Percentiles rank a stretch among this genome's conserved stretches.
Conservation (phyloP, 331 rosid genomes). For the Acacia pycnantha region DNA sequence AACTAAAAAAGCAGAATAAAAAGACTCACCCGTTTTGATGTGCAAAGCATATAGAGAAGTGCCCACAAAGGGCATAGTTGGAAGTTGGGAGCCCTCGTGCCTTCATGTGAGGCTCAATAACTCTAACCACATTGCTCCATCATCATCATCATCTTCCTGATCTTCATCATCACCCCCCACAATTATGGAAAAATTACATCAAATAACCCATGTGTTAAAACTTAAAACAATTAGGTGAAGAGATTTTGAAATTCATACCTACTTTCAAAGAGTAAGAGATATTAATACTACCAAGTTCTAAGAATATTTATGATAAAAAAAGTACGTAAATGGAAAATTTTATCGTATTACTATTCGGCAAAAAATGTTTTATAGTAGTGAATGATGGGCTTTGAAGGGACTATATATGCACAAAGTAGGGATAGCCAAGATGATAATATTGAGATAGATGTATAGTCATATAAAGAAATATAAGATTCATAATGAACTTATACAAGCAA, state of each 20-base stretch:
- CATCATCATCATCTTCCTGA: not conserved
- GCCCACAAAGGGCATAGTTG: constrained; percentile 53
- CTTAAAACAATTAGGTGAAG: not conserved
- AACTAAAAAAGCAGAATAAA: not conserved
- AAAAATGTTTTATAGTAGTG: no score
- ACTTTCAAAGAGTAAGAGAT: not conserved
- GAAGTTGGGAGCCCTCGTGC: constrained; percentile 66
- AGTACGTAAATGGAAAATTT: no score
- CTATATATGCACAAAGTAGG: no score
- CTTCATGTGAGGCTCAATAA: constrained; percentile 58
- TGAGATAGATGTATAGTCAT: no score
- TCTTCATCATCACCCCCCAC: not conserved
- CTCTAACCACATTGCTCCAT: constrained; percentile 46
- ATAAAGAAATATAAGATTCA: no score
- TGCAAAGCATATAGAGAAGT: constrained; percentile 19
- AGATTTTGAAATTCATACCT: not conserved
- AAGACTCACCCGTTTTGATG: not conserved
- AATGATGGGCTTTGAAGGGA: no score
- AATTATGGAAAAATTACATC: not conserved
- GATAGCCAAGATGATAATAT: no score
- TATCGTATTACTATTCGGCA: no score
- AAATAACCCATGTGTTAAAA: not conserved
- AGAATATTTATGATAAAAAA: no score
- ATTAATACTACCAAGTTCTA: not conserved
- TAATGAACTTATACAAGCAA: no score